Evolutionary conservation across 805 yeast genomes (phyloP).

Genomic region (Candida tammaniensis): DNA sequence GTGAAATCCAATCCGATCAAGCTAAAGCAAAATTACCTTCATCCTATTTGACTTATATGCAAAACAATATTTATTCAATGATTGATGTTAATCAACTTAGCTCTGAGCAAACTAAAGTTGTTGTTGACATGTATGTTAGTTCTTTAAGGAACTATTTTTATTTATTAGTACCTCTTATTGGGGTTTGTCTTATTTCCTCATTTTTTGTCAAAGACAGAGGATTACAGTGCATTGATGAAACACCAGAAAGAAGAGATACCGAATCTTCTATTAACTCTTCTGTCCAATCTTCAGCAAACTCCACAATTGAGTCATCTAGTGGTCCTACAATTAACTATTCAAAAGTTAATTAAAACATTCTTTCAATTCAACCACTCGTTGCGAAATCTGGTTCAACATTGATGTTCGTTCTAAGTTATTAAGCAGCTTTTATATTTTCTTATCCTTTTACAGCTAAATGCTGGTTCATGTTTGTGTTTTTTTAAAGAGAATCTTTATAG

Average conservation of each 20-base stretch:
- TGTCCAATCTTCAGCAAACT: background rate
- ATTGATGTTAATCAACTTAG: conserved; percentile 20
- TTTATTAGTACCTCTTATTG: conserved; percentile 34
- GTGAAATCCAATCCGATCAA: conserved; percentile 14
- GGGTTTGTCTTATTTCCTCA: conserved; percentile 27
- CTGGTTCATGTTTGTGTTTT: too few species aligned
- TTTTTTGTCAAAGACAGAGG: conserved; percentile 35
- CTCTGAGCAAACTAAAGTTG: conserved; percentile 18
- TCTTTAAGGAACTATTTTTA: conserved; percentile 33
- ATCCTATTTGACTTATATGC: conserved; percentile 20
- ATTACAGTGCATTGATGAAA: conserved; percentile 35
- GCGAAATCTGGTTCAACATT: too few species aligned
- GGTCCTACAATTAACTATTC: conserved; percentile 3
- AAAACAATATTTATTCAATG: conserved; percentile 21
- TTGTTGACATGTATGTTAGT: conserved; percentile 28
- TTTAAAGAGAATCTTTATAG: too few species aligned
- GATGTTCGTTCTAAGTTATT: too few species aligned
- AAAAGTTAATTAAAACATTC: too few species aligned
- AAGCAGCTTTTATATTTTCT: too few species aligned
- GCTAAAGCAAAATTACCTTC: conserved; percentile 8
- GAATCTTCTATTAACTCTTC: conserved; percentile 2
- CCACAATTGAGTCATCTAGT: background rate
- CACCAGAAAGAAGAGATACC: conserved; percentile 2
- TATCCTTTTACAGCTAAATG: too few species aligned
- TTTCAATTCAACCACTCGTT: too few species aligned